Conservation (phyloP, 2,329 filamentous ascomycete species). For the Diatrype stigma region DNA sequence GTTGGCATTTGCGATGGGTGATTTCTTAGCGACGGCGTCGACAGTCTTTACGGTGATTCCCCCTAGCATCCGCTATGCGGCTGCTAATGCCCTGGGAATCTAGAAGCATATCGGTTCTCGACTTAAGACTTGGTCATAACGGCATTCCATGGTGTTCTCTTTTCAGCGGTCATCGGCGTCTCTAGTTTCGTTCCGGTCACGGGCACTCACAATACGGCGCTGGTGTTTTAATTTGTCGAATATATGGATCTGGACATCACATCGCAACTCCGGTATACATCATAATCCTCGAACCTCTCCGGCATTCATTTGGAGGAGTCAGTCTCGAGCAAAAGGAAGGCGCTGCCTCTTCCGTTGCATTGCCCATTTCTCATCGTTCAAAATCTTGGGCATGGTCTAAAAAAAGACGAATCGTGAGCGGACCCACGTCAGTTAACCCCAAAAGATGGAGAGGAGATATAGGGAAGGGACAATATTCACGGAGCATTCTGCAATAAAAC, state of each 20-base stretch:
- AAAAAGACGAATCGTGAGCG: neutral
- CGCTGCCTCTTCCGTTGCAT: neutral
- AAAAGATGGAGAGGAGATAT: neutral
- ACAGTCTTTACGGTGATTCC: constrained; percentile 23
- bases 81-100: constrained; percentile 23
- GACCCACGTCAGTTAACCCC: neutral
- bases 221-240: constrained; percentile 8
- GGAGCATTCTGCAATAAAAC: neutral
- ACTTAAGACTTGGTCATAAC: constrained; percentile 21
- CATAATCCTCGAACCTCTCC: neutral
- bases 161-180: constrained; percentile 26
- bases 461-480: neutral
- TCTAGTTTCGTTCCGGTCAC: constrained; percentile 6
- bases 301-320: neutral
- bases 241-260: constrained; percentile 4
- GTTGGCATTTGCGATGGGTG: constrained; percentile 26
- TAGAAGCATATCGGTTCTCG: constrained; percentile 23
- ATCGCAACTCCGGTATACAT: constrained; percentile 2
- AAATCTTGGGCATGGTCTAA: neutral
- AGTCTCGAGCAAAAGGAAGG: neutral
- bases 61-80: constrained; percentile 20
- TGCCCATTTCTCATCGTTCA: neutral
- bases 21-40: constrained; percentile 27
- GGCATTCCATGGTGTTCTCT: constrained; percentile 26
- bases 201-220: constrained; percentile 11